Conservation (phyloP, 805 yeast genomes). For the Candida easanensis region DNA sequence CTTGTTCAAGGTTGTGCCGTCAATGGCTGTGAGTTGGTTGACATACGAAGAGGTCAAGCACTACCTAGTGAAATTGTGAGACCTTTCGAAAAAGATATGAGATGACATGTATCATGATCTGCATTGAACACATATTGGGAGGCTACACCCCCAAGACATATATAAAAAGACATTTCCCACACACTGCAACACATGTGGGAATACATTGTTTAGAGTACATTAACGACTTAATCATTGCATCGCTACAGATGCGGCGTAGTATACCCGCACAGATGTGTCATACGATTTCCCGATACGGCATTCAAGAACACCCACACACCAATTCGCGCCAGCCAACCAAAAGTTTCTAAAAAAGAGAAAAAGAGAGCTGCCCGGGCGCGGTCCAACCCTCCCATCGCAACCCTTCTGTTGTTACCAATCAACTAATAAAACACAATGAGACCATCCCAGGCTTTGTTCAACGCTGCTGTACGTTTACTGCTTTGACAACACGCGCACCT, state of each 20-base stretch:
- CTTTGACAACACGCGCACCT: not conserved
- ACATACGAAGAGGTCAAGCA: conserved; percentile 73
- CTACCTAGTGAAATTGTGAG: conserved; percentile 19
- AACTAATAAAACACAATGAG: conserved; percentile 37
- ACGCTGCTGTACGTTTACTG: conserved; percentile 41
- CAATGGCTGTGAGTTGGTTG: conserved; percentile 95
- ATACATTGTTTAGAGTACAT: too few relatives aligned
- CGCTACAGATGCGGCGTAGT: too few relatives aligned
- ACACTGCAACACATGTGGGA: not conserved
- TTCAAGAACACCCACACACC: conserved; percentile 13
- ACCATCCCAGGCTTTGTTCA: conserved; percentile 44
- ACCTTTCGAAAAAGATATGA: too few relatives aligned
- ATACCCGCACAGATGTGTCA: not conserved
- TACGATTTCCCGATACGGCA: conserved; percentile 8
- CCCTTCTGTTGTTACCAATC: not conserved
- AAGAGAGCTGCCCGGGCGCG: conserved; percentile 7
- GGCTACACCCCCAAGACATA: too few relatives aligned
- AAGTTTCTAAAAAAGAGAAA: conserved; percentile 8
- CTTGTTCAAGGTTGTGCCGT: conserved; percentile 85
- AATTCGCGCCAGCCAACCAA: conserved; percentile 16
- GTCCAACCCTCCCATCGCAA: not conserved
- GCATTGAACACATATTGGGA: too few relatives aligned
- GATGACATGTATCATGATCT: too few relatives aligned
- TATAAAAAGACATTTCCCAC: conserved; percentile 5
- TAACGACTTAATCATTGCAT: too few relatives aligned